Conservation (phyloP, 768 basidiomycete species). For the Mycena kentingensis region DNA sequence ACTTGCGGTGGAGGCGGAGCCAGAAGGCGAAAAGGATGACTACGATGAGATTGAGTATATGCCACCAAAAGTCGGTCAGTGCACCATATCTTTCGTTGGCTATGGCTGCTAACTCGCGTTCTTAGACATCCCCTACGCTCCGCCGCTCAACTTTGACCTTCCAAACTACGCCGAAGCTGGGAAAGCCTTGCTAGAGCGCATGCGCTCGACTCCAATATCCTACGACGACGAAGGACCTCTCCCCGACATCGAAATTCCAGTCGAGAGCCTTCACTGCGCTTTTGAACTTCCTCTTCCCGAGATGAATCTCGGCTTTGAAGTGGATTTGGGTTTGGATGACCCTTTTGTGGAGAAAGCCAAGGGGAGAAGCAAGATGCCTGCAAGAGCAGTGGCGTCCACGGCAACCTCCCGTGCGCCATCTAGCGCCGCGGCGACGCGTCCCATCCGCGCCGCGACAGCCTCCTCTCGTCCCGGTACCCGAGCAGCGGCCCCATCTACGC, state of each 20-base stretch:
- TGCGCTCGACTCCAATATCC: conserved; percentile 30
- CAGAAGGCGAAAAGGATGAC: conserved; percentile 35
- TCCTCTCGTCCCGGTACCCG: neutral
- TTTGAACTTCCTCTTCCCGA: conserved; percentile 27
- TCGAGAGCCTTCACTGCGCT: conserved; percentile 25
- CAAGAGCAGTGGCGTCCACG: neutral
- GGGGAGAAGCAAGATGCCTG: neutral
- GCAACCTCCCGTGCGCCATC: neutral
- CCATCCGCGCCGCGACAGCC: neutral
- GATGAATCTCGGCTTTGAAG: neutral
- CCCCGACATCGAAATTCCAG: conserved; percentile 31
- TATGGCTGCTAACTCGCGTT: neutral
- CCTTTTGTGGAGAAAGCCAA: neutral
- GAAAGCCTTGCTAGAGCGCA: conserved; percentile 34
- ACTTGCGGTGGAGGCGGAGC: conserved; percentile 26
- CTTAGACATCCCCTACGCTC: conserved; percentile 45
- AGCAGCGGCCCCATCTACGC: too few species aligned
- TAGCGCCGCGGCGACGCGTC: too few species aligned
- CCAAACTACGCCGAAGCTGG: conserved; percentile 48
- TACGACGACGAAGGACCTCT: conserved; percentile 33
- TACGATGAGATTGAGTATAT: conserved; percentile 55
- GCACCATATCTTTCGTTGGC: neutral
- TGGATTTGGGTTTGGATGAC: neutral
- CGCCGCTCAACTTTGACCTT: conserved; percentile 47
- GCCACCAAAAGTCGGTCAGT: conserved; percentile 46